Conservation (phyloP, 202 grass and related monocot genomes). For the Saccharum hybrid region DNA sequence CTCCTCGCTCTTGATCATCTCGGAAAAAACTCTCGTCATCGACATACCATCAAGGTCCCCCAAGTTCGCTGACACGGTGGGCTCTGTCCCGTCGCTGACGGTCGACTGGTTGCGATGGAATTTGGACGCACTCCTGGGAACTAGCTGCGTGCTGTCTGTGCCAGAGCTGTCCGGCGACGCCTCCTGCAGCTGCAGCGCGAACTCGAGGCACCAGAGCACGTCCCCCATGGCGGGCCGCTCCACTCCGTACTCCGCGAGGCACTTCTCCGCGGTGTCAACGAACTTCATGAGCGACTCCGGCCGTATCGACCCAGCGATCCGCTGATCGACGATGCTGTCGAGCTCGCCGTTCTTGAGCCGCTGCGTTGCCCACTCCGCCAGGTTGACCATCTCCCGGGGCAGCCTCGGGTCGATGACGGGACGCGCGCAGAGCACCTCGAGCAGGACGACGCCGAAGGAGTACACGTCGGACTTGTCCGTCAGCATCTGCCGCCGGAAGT, state of each 20-base stretch:
- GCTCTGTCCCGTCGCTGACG: conserved; percentile 32
- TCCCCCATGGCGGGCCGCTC: conserved; percentile 83
- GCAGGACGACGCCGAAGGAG: conserved; percentile 88
- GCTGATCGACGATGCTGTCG: conserved; percentile 63
- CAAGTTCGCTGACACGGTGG: conserved; percentile 23
- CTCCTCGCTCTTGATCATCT: conserved; percentile 75
- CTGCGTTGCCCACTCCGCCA: conserved; percentile 81
- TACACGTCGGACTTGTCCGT: conserved; percentile 95
- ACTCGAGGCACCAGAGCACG: conserved; percentile 91
- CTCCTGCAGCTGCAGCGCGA: conserved; percentile 70
- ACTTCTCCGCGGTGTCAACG: conserved; percentile 71
- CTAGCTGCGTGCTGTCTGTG: conserved; percentile 20
- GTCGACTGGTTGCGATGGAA: conserved; percentile 45
- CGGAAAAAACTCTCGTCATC: conserved; percentile 75
- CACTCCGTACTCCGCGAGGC: conserved; percentile 73
- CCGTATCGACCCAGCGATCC: conserved; percentile 59
- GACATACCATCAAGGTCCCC: conserved; percentile 72
- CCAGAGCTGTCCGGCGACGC: conserved; percentile 38
- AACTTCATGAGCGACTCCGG: conserved; percentile 76
- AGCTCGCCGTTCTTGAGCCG: conserved; percentile 58
- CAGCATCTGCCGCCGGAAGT: conserved; percentile 85
- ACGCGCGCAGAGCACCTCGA: conserved; percentile 82
- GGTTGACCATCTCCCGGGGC: conserved; percentile 75
- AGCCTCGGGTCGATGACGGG: conserved; percentile 79
- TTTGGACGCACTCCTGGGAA: background rate